A percentile compares a stretch with the other conserved stretches of the same genome.
phyloP scores from a whole-genome alignment of 768 basidiomycete species.

The Leccinum incarnatum region DNA sequence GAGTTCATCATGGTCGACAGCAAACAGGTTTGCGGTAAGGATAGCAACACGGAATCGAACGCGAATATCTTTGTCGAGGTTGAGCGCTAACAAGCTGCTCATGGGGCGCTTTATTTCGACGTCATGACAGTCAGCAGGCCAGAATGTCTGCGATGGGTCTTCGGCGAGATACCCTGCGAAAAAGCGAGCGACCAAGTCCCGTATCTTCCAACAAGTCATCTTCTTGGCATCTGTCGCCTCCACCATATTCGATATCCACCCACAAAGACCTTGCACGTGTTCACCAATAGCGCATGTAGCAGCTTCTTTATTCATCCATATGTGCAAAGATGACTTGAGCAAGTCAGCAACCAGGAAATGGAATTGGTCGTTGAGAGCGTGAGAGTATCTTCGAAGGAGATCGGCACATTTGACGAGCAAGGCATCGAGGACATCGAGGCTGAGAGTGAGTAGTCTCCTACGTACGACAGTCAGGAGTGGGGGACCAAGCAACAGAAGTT shows the following conservation, averaged over 20 bases:
- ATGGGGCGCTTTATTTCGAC: constrained; percentile 38
- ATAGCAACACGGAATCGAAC: constrained; percentile 77
- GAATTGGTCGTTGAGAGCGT: constrained; percentile 50
- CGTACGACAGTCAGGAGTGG: constrained; percentile 54
- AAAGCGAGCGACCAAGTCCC: constrained; percentile 64
- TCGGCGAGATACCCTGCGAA: constrained; percentile 58
- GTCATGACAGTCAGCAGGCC: constrained; percentile 38
- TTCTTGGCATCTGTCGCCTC: constrained; percentile 33
- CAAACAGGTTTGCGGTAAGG: constrained; percentile 57
- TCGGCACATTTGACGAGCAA: constrained; percentile 54
- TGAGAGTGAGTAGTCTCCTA: constrained; percentile 54
- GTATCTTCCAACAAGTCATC: constrained; percentile 60
- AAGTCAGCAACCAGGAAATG: constrained; percentile 57
- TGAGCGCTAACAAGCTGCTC: constrained; percentile 49
- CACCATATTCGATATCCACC: constrained; percentile 51
- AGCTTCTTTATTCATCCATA: constrained; percentile 48
- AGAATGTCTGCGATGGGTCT: constrained; percentile 53
- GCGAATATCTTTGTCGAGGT: constrained; percentile 73
- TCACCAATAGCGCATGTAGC: constrained; percentile 37
- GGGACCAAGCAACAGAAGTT: constrained; percentile 58
- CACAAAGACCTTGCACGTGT: constrained; percentile 48
- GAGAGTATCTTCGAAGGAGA: constrained; percentile 53
- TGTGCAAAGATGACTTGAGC: constrained; percentile 58
- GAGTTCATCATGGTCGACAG: constrained; percentile 35
- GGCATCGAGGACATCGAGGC: constrained; percentile 44